Base-by-base conservation (phyloP, 1,284 basidiomycete species). In the Mixia osmundae region DNA sequence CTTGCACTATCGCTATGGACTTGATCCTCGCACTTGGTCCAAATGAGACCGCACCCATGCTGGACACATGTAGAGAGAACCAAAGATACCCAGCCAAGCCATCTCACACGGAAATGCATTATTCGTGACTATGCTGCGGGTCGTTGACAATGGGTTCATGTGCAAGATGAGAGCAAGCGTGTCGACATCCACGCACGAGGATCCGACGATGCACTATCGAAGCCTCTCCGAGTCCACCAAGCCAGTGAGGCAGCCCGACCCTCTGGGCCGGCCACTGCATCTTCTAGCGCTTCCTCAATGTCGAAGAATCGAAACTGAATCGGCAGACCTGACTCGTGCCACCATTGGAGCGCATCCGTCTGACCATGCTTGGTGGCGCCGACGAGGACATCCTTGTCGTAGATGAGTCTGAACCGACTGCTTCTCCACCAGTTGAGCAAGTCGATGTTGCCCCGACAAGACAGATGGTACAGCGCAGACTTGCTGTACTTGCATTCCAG, bases 231-330 rank as follows among this genome's bases (percentile, higher is more conserved):
- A n/a, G n/a, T n/a, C n/a, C 76, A 79, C 76, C 76, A 79, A 36
- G 59, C 61, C 38, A 39, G 37, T n/a, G 32, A 31, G 24, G 28
- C 33, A 16, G 43, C 46, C 47, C 73, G 64, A 10, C 71, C 73
- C 35, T 62, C 63, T 43, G 69, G 66, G 5, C 72, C 74, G 8
- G 70, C 72, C 34, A 76, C 73, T 1, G 73, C 71, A 47, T 80
- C 76, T 53, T 80, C 76, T 45, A 80, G 54, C 3, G 76, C 77
- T 58, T 78, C 78, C 51, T 82, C 77, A 37, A 57, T 53, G 33
- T 80, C 76, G 50, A 76, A 78, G 65, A 76, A 70, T 34, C 76
- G 66, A 54, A 77, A 80, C 49, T 74, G 71, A 40, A 80, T 68
- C 3, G 71, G 64, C 33, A 80, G 58, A 6, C 70, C 70, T 36